Percentiles rank a stretch among this genome's conserved stretches.
Evolutionary conservation across 2,329 filamentous ascomycete species (phyloP).

Genomic region (Pestalotiopsis sp.): DNA sequence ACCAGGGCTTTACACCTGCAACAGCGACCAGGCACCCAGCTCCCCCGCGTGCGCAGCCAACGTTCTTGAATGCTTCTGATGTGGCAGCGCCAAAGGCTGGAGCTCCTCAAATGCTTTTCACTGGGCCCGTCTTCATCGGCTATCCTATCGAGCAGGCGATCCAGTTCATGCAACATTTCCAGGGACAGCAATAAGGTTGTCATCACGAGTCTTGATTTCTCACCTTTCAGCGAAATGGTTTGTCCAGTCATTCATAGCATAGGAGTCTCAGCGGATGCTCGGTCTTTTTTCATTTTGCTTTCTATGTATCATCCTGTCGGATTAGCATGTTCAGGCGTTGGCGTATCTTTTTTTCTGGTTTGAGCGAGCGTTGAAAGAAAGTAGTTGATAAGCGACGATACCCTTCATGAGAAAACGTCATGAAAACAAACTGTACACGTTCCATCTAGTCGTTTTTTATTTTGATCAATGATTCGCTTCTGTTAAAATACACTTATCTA

Average conservation of each 20-base stretch:
- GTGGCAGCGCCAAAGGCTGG: constrained; percentile 34
- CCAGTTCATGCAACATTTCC: constrained; percentile 68
- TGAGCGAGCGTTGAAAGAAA: neutral
- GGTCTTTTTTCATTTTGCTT: neutral
- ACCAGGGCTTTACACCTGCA: constrained; percentile 19
- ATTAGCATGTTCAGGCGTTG: constrained; percentile 8
- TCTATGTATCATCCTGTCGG: neutral
- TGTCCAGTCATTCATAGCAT: neutral
- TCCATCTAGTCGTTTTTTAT: neutral
- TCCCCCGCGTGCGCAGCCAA: constrained; percentile 42
- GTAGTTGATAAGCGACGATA: constrained; percentile 9
- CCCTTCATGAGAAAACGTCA: neutral
- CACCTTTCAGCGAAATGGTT: neutral
- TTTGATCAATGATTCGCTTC: neutral
- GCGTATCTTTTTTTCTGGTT: neutral
- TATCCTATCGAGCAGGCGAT: constrained; percentile 86
- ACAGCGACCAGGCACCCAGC: constrained; percentile 24
- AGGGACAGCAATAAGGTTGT: constrained; percentile 23
- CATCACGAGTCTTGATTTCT: neutral
- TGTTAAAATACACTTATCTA: too few species aligned
- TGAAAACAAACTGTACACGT: neutral
- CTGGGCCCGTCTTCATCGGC: constrained; percentile 91
- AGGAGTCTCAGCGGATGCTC: neutral
- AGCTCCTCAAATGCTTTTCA: constrained; percentile 78
- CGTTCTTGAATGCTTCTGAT: constrained; percentile 52